These are phyloP conservation scores for Stellera chamaejasme DNA, from an alignment of 345 rosid species.

Conservation along the genomic window DNA sequence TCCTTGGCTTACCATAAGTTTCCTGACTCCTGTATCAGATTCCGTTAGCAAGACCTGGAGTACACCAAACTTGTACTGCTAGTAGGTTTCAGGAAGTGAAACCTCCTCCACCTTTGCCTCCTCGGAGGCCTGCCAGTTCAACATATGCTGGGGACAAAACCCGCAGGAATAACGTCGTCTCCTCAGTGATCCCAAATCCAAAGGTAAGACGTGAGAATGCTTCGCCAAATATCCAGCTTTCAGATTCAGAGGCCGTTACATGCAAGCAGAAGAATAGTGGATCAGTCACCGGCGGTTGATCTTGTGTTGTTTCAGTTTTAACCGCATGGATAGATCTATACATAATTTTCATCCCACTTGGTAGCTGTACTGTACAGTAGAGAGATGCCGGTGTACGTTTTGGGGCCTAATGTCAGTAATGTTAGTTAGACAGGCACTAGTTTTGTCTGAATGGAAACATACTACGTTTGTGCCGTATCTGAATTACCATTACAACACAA, in stretches of 20 bases:
- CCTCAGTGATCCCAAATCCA: constrained; percentile 24
- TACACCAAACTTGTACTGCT: constrained; percentile 21
- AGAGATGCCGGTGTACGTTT: too few relatives aligned
- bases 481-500: too few relatives aligned
- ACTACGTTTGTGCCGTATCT: too few relatives aligned
- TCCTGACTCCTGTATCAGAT: constrained; percentile 25
- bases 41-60: constrained; percentile 27
- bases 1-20: too few relatives aligned
- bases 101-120: constrained; percentile 30
- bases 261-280: constrained; percentile 2
- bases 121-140: constrained; percentile 26
- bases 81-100: constrained; percentile 22
- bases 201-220: constrained; percentile 48
- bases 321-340: too few relatives aligned
- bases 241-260: constrained; percentile 4
- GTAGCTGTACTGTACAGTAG: too few relatives aligned
- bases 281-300: neutral
- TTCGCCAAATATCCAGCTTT: constrained; percentile 56
- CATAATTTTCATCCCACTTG: too few relatives aligned
- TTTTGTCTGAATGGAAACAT: too few relatives aligned
- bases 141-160: constrained; percentile 24
- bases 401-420: too few relatives aligned
- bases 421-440: too few relatives aligned
- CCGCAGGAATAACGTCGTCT: constrained; percentile 18
- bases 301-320: too few relatives aligned